Evolutionary conservation across 2,329 filamentous ascomycete species (phyloP).

Genomic region (Trichoderma atroviride): DNA sequence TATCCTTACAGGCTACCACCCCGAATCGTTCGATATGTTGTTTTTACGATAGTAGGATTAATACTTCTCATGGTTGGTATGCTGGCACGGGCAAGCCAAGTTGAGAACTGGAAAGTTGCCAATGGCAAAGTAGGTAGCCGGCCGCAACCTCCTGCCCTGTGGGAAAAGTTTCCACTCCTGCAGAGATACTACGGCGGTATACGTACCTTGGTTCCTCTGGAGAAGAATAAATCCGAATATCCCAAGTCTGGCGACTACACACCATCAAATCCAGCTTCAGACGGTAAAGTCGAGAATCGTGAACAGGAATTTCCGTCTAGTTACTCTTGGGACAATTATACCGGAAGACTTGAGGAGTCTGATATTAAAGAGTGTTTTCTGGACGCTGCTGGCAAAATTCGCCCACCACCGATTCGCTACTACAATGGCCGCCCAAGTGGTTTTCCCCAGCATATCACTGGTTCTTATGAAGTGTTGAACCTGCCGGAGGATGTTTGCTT

Average conservation of each 20-base stretch:
- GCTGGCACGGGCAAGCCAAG: constrained; percentile 72
- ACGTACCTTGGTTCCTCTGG: constrained; percentile 65
- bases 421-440: constrained; percentile 79
- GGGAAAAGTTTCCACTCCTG: constrained; percentile 85
- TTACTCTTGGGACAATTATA: constrained; percentile 41
- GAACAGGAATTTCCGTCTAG: constrained; percentile 36
- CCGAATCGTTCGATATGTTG: constrained; percentile 76
- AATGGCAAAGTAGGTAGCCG: constrained; percentile 51
- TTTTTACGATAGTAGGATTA: constrained; percentile 67
- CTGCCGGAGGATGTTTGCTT: constrained; percentile 88
- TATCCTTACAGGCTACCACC: constrained; percentile 67
- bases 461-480: constrained; percentile 81
- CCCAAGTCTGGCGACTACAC: constrained; percentile 65
- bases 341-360: constrained; percentile 46
- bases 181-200: constrained; percentile 90
- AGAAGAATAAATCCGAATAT: constrained; percentile 78
- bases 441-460: constrained; percentile 81
- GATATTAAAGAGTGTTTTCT: constrained; percentile 76
- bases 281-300: constrained; percentile 22
- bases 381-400: constrained; percentile 65
- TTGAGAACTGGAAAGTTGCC: constrained; percentile 65
- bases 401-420: constrained; percentile 70
- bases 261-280: constrained; percentile 27
- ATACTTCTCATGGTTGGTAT: constrained; percentile 77
- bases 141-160: constrained; percentile 66